These are phyloP conservation scores for Camellia granthamiana DNA, from an alignment of 148 eudicot genomes.

Conservation along the genomic window DNA sequence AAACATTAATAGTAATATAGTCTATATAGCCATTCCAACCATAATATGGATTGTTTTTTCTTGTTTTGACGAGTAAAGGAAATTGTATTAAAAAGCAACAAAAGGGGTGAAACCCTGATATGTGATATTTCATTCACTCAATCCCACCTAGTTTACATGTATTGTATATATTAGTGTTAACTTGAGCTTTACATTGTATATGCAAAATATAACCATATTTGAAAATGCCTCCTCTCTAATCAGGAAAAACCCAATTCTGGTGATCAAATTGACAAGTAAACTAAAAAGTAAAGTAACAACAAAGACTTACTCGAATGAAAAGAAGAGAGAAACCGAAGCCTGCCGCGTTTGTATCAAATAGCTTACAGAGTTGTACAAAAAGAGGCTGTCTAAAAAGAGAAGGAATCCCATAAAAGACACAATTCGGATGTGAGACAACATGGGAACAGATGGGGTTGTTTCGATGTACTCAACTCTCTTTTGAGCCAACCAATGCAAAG, in stretches of 20 bases:
- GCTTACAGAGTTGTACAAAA: constrained; percentile 66
- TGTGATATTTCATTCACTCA: too few species aligned
- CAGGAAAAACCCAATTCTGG: not conserved
- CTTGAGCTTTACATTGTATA: too few species aligned
- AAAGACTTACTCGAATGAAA: constrained; percentile 81
- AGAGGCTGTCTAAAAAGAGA: constrained; percentile 67
- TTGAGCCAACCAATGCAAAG: constrained; percentile 98
- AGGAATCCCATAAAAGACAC: constrained; percentile 94
- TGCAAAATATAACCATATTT: not conserved
- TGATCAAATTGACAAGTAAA: not conserved
- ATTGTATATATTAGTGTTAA: too few species aligned
- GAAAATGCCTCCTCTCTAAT: not conserved
- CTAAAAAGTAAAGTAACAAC: not conserved
- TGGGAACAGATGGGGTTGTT: constrained; percentile 84
- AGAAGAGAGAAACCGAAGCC: constrained; percentile 95
- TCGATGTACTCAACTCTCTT: constrained; percentile 97
- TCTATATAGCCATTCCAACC: not conserved
- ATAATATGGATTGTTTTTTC: too few species aligned
- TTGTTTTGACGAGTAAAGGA: too few species aligned
- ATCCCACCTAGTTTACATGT: too few species aligned
- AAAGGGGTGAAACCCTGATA: too few species aligned
- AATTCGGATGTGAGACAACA: constrained; percentile 75
- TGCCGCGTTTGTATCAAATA: constrained; percentile 72
- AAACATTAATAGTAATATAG: not conserved
- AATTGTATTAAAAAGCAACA: too few species aligned